Base-by-base conservation (phyloP, 257 asterid species). In the Capsicum rhomboideum region DNA sequence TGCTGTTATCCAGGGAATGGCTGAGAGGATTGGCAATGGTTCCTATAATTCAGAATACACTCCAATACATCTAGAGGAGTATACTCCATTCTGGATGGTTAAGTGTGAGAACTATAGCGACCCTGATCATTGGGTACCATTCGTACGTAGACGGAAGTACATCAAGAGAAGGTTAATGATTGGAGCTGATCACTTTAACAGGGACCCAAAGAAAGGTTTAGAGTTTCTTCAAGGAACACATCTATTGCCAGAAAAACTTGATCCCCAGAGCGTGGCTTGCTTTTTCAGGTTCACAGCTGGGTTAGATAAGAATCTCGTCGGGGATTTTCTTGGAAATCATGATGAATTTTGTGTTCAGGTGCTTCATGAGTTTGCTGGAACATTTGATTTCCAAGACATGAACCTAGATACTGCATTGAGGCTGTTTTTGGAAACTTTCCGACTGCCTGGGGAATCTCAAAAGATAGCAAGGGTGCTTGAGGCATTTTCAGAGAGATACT, bases 1-100 rank as follows among this genome's bases (percentile, higher is more conserved):
- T 85, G 96, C 99, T 78, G 98, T 94, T 80, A 93, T 94, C 87
- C 99, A 94, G 91, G 99, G 99, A 87, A 96, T 96, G 99, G 99
- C 98, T 82, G 98, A 96, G 97, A 94, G 99, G 88, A 91, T 96
- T 85, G 92, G 96, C 85, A 93, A 96, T 85, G 97, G 97, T 71
- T 92, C 93, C 61, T 88, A 89, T 89, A 88, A 86, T 81, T 89
- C 94, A 82, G 98, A 94, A 80, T 87, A 64, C 84, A 80, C 85
- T 85, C 91, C 90, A 37, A 90, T 92, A 50, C 86, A 88, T 83
- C 95, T 96, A 63, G 92, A 87, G 85, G 99, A 94, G 90, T 96
- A 93, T 87, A 88, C 89, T 31, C 99, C 99, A 21, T 96, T 96
- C 81, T 96, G 98, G 99, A 93, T 93, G 98, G 97, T 94, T 88